Evolutionary conservation across 2,329 filamentous ascomycete species (phyloP).

Genomic region (Coniosporium tulheliwenetii): DNA sequence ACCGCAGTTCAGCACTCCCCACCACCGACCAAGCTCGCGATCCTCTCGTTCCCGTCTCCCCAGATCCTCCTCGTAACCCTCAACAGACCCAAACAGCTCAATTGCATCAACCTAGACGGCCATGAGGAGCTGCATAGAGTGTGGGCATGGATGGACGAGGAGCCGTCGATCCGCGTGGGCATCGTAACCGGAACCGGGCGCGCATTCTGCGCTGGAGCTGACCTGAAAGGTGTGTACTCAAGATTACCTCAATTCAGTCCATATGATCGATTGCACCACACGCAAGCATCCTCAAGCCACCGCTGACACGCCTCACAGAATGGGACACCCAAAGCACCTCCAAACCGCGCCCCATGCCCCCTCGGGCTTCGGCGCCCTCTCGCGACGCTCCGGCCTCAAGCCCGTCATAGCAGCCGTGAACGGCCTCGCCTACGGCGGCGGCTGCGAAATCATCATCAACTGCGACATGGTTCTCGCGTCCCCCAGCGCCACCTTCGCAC

Average conservation of each 20-base stretch:
- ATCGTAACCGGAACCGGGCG: constrained; percentile 19
- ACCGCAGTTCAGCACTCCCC: constrained; percentile 8
- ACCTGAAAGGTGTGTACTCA: constrained; percentile 15
- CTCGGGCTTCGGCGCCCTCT: constrained; percentile 49
- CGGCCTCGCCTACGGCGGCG: constrained; percentile 59
- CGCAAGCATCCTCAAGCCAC: not conserved
- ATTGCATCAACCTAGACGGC: constrained; percentile 17
- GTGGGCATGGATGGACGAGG: constrained; percentile 16
- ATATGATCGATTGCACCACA: too few species aligned
- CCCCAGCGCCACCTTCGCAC: constrained; percentile 41
- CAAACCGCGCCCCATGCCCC: constrained; percentile 12
- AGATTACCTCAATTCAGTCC: not conserved
- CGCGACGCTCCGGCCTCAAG: constrained; percentile 52
- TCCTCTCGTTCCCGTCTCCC: constrained; percentile 16
- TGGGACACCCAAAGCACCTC: constrained; percentile 16
- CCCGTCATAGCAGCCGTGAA: constrained; percentile 65
- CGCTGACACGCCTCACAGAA: constrained; percentile 7
- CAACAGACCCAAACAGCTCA: constrained; percentile 18
- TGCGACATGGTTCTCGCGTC: constrained; percentile 55
- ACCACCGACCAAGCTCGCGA: constrained; percentile 9
- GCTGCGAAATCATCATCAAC: constrained; percentile 62
- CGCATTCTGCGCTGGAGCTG: constrained; percentile 20
- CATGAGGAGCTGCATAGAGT: constrained; percentile 15
- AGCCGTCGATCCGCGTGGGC: constrained; percentile 14
- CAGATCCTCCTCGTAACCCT: constrained; percentile 16